phyloP scores from a whole-genome alignment of 1,284 basidiomycete genomes.

The Ustanciosporium gigantosporum region DNA sequence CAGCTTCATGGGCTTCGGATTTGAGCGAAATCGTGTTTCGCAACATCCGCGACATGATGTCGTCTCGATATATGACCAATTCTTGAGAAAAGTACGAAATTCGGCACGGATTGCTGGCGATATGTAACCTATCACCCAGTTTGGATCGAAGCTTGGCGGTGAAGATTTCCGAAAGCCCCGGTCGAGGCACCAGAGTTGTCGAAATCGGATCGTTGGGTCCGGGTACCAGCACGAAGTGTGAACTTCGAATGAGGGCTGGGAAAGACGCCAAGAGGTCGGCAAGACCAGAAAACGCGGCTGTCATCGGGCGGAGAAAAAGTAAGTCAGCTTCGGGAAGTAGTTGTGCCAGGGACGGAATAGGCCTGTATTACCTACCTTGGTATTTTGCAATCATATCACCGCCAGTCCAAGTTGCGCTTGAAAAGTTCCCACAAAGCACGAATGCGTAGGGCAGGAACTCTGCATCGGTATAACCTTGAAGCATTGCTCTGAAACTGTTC shows the following conservation, averaged over 20 bases:
- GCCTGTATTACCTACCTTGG: constrained; percentile 69
- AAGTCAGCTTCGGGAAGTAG: background rate
- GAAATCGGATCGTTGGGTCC: constrained; percentile 82
- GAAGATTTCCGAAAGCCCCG: constrained; percentile 66
- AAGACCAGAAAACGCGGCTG: constrained; percentile 63
- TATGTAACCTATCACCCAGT: constrained; percentile 59
- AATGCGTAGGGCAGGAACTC: constrained; percentile 82
- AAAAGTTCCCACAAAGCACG: constrained; percentile 91
- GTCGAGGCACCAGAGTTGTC: constrained; percentile 73
- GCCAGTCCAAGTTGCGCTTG: constrained; percentile 75
- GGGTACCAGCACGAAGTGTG: constrained; percentile 91
- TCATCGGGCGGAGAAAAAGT: background rate
- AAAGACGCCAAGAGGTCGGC: constrained; percentile 82
- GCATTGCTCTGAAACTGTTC: constrained; percentile 76
- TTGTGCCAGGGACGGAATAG: too few species aligned
- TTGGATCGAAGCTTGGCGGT: constrained; percentile 63
- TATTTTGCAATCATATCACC: constrained; percentile 79
- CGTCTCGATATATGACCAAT: constrained; percentile 89
- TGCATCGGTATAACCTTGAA: constrained; percentile 84
- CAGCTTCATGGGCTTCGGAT: constrained; percentile 34
- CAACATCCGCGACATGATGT: constrained; percentile 90
- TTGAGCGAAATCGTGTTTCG: constrained; percentile 68
- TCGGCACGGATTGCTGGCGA: constrained; percentile 89
- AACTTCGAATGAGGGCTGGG: constrained; percentile 73
- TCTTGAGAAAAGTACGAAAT: constrained; percentile 95